Conservation (phyloP, 345 rosid genomes). For the Syzygium jambos region DNA sequence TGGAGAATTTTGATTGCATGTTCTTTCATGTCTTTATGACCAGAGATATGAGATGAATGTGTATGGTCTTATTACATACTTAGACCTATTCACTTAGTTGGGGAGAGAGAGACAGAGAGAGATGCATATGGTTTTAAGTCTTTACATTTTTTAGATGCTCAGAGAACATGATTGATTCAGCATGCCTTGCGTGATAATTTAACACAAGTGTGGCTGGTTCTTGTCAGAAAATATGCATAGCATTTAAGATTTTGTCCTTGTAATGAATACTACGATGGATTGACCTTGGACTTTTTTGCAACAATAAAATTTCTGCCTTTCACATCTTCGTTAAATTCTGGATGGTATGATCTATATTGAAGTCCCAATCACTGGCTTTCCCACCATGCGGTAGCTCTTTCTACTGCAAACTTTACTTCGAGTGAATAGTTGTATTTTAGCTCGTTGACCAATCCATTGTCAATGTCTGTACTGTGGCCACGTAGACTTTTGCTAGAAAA, state of each 20-base stretch:
- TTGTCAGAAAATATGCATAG: not conserved
- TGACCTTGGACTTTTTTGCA: not conserved
- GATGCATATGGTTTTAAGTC: not conserved
- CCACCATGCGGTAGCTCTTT: not conserved
- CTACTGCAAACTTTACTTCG: not conserved
- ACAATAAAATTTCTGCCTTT: not conserved
- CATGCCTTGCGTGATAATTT: not conserved
- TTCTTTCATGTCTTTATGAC: not conserved
- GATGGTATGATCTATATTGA: not conserved
- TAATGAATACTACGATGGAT: not conserved
- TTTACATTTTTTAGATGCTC: not conserved
- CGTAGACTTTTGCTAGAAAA: not conserved
- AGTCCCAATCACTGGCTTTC: not conserved
- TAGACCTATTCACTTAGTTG: not conserved
- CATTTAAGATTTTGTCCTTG: not conserved
- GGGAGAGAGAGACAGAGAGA: not conserved
- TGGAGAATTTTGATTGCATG: not conserved
- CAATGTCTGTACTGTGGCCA: not conserved
- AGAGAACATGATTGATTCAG: not conserved
- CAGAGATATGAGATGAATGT: not conserved
- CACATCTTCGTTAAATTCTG: not conserved
- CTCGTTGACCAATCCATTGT: not conserved
- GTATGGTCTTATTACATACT: not conserved
- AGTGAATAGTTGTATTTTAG: not conserved
- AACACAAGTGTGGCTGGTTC: not conserved